Evolutionary conservation across 305 asterid genomes (phyloP).

Genomic region (Fraxinus sp.): DNA sequence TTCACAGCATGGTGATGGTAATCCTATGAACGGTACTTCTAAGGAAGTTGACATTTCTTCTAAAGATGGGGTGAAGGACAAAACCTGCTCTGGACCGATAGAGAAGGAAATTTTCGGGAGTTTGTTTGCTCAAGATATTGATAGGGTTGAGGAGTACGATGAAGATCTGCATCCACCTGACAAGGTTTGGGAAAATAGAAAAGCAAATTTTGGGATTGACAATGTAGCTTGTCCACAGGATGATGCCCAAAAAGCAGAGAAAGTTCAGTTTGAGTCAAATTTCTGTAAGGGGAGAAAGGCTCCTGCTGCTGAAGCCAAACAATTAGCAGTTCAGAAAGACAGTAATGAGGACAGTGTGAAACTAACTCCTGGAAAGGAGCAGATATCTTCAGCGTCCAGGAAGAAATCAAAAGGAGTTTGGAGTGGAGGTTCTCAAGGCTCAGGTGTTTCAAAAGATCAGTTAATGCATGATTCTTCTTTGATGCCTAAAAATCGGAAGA

Average conservation of each 20-base stretch:
- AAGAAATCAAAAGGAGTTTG: neutral
- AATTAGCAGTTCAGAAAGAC: neutral
- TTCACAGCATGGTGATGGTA: slow-evolving; percentile 30
- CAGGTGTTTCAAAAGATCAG: slow-evolving; percentile 4
- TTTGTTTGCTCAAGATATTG: neutral
- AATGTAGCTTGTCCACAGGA: neutral
- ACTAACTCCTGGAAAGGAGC: neutral
- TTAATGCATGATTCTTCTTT: neutral
- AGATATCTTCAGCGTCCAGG: neutral
- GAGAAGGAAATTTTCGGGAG: neutral
- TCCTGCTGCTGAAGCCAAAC: neutral
- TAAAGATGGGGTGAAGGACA: neutral
- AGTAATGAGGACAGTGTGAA: neutral
- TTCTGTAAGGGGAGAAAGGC: neutral
- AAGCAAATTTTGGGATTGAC: neutral
- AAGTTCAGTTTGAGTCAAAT: neutral
- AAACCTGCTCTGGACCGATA: neutral
- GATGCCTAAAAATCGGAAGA: neutral
- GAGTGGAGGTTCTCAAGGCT: slow-evolving; percentile 1
- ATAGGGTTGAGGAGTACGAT: neutral
- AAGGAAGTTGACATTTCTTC: neutral
- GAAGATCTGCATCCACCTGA: slow-evolving; percentile 6
- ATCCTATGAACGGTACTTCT: slow-evolving; percentile 2
- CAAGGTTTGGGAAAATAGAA: neutral
- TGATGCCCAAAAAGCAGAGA: neutral